These are phyloP conservation scores for Sporothrix brunneoviolacea DNA, from an alignment of 2,329 filamentous ascomycete species.

Conservation along the genomic window DNA sequence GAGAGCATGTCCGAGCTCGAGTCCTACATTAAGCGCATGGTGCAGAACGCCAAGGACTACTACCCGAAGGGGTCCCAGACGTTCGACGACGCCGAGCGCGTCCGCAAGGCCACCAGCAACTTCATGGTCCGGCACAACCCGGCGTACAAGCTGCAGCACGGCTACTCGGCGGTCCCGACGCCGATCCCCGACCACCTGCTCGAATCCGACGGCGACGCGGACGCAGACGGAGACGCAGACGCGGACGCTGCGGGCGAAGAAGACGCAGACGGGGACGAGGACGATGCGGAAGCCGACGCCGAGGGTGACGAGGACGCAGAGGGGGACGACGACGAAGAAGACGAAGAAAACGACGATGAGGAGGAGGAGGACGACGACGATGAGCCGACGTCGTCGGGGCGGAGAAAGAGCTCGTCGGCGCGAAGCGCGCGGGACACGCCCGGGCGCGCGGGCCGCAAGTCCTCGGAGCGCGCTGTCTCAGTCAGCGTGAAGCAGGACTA, in stretches of 20 bases:
- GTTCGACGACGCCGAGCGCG: conserved; percentile 78
- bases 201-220: conserved; percentile 14
- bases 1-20: conserved; percentile 66
- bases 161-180: conserved; percentile 66
- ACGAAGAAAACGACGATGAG: conserved; percentile 27
- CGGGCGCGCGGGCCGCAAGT: conserved; percentile 11
- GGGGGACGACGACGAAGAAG: conserved; percentile 20
- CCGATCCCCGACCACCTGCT: conserved; percentile 56
- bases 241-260: conserved; percentile 30
- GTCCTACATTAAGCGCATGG: conserved; percentile 80
- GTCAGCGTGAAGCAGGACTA: conserved; percentile 34
- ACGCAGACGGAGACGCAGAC: conserved; percentile 20
- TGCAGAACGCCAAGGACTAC: conserved; percentile 79
- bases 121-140: conserved; percentile 85
- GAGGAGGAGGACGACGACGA: conserved; percentile 24
- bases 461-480: conserved; percentile 12
- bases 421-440: conserved; percentile 11
- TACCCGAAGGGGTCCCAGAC: conserved; percentile 66
- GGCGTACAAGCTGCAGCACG: conserved; percentile 60
- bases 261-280: conserved; percentile 31
- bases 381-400: conserved; percentile 17
- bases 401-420: conserved; percentile 15
- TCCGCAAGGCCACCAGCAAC: conserved; percentile 79
- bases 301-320: conserved; percentile 17
- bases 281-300: conserved; percentile 25